Evolutionary conservation across 495 filamentous ascomycete genomes (phyloP).

Genomic region (Penicillium daleae): DNA sequence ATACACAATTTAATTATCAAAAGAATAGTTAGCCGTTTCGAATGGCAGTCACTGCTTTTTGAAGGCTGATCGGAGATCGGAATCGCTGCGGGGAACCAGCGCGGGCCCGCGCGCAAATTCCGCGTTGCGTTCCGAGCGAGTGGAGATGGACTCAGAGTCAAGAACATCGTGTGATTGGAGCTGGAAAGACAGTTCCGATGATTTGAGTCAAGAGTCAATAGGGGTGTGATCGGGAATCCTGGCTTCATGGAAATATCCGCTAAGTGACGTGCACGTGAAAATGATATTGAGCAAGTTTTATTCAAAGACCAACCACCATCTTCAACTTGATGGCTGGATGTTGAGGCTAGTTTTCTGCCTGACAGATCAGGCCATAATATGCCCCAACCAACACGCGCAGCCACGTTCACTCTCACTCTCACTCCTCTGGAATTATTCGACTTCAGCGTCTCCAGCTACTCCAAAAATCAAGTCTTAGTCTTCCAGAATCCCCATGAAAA

Average conservation of each 20-base stretch:
- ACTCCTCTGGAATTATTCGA: not conserved
- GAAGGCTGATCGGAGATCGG: not conserved
- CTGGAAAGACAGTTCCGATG: not conserved
- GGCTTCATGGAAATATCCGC: too few relatives aligned
- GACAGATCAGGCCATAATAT: not conserved
- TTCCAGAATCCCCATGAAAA: conserved; percentile 45
- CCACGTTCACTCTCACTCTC: not conserved
- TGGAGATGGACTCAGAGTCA: not conserved
- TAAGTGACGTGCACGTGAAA: not conserved
- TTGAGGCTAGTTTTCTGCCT: not conserved
- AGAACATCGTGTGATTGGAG: not conserved
- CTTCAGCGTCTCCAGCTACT: not conserved
- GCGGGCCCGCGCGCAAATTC: conserved; percentile 2
- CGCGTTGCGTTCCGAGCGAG: conserved; percentile 8
- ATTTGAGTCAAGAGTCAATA: not conserved
- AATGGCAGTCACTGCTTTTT: not conserved
- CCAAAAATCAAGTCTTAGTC: conserved; percentile 7
- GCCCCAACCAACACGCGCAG: not conserved
- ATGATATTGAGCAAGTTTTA: not conserved
- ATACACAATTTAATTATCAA: not conserved
- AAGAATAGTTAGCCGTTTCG: not conserved
- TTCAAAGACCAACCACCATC: not conserved
- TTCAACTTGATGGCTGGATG: not conserved
- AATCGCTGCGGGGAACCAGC: not conserved
- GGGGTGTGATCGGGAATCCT: too few relatives aligned